A percentile compares a stretch with the other conserved stretches of the same genome.
Conservation (phyloP, 2,329 filamentous ascomycete genomes). For the Pyrenochaeta sp. region DNA sequence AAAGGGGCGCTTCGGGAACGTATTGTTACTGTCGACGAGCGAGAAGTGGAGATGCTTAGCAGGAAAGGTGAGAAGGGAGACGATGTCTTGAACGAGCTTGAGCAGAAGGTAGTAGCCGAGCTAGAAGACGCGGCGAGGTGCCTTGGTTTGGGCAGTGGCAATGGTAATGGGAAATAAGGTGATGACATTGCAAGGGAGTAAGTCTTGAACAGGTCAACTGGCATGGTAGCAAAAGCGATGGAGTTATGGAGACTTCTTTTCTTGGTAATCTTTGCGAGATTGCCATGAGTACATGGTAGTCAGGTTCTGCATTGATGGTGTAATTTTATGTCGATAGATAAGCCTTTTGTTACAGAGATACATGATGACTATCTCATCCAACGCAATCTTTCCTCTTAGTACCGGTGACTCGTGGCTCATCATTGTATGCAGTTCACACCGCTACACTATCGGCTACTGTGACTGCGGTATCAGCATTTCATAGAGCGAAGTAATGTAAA, state of each 20-base stretch:
- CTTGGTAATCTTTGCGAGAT: constrained; percentile 1
- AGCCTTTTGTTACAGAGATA: too few species aligned
- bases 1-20: constrained; percentile 73
- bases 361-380: too few species aligned
- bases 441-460: too few species aligned
- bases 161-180: constrained; percentile 14
- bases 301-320: background rate
- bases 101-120: constrained; percentile 72
- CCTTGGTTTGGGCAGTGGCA: constrained; percentile 36
- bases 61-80: constrained; percentile 41
- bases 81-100: constrained; percentile 64
- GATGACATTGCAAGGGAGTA: background rate
- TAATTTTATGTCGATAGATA: background rate
- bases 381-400: background rate
- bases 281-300: background rate
- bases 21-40: constrained; percentile 74
- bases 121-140: constrained; percentile 47
- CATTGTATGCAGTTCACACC: too few species aligned
- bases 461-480: too few species aligned
- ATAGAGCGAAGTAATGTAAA: too few species aligned
- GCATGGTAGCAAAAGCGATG: constrained; percentile 9
- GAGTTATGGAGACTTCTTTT: constrained; percentile 5
- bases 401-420: too few species aligned
- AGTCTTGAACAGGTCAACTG: background rate
- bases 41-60: constrained; percentile 69